phyloP scores from a whole-genome alignment of 2,329 filamentous ascomycete species.

The Xylariales sp. region DNA sequence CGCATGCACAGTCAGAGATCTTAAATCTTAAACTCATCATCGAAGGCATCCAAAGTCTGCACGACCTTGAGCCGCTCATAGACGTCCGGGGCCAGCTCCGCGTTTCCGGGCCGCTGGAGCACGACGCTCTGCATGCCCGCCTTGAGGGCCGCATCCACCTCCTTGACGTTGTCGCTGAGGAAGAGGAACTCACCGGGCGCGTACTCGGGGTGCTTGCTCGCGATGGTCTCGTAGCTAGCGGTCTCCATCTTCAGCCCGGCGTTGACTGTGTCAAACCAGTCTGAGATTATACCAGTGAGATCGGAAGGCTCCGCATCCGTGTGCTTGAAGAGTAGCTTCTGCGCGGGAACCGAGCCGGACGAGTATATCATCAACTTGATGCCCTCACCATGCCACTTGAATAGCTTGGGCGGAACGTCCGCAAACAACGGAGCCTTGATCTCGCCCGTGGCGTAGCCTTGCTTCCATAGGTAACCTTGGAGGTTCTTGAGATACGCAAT shows the following conservation, averaged over 20 bases:
- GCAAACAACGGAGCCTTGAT: constrained; percentile 70
- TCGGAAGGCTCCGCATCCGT: constrained; percentile 56
- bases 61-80: constrained; percentile 23
- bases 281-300: constrained; percentile 53
- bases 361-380: constrained; percentile 72
- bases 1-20: too few species aligned
- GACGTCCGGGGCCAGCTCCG: constrained; percentile 50
- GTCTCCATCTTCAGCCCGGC: constrained; percentile 69
- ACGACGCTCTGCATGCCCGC: constrained; percentile 62
- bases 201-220: constrained; percentile 40
- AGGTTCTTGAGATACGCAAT: constrained; percentile 72
- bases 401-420: constrained; percentile 64
- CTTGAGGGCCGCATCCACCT: constrained; percentile 57
- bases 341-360: constrained; percentile 73
- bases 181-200: constrained; percentile 62
- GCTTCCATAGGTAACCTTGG: constrained; percentile 75
- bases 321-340: constrained; percentile 74
- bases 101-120: constrained; percentile 67
- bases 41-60: constrained; percentile 22
- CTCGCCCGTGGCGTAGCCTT: constrained; percentile 65
- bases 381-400: constrained; percentile 51
- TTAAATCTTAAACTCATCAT: constrained; percentile 14
- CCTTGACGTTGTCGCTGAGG: constrained; percentile 72
- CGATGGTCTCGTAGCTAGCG: constrained; percentile 64
- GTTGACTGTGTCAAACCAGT: constrained; percentile 77